These are phyloP conservation scores for Dendrocalamus latiflorus DNA, from an alignment of 202 grass and related monocot genomes.

Conservation along the genomic window DNA sequence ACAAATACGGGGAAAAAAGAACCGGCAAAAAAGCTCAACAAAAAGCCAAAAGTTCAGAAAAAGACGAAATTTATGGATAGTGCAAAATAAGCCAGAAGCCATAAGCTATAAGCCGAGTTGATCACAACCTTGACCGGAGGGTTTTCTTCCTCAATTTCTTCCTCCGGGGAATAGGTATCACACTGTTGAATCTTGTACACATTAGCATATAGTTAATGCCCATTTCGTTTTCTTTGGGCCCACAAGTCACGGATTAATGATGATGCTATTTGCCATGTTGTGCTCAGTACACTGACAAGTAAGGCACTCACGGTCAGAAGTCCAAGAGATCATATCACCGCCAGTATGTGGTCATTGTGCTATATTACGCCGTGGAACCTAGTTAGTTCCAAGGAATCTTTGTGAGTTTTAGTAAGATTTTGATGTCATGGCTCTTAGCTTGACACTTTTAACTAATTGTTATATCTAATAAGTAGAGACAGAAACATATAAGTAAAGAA, in stretches of 20 bases:
- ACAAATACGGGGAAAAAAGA: too few relatives aligned
- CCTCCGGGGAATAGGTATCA: not conserved
- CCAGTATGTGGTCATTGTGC: not conserved
- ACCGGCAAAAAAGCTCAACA: too few relatives aligned
- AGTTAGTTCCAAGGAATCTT: not conserved
- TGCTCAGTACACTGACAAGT: conserved; percentile 4
- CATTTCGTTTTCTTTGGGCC: conserved; percentile 12
- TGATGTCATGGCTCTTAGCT: not conserved
- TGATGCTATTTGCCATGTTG: conserved; percentile 20
- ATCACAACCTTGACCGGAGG: not conserved
- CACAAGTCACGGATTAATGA: conserved; percentile 12
- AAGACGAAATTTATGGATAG: too few relatives aligned
- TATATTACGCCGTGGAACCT: not conserved
- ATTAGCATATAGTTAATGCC: not conserved
- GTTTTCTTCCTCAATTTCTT: not conserved
- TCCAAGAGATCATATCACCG: not conserved
- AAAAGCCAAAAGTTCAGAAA: too few relatives aligned
- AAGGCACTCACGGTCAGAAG: not conserved
- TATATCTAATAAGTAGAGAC: not conserved
- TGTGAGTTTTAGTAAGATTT: not conserved
- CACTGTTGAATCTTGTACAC: conserved; percentile 3
- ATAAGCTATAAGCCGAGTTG: too few relatives aligned
- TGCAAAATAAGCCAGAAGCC: too few relatives aligned
- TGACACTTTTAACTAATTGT: not conserved
- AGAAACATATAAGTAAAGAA: not conserved